phyloP scores from a whole-genome alignment of 202 grass and related monocot genomes.

The Alloteropsis angusta region DNA sequence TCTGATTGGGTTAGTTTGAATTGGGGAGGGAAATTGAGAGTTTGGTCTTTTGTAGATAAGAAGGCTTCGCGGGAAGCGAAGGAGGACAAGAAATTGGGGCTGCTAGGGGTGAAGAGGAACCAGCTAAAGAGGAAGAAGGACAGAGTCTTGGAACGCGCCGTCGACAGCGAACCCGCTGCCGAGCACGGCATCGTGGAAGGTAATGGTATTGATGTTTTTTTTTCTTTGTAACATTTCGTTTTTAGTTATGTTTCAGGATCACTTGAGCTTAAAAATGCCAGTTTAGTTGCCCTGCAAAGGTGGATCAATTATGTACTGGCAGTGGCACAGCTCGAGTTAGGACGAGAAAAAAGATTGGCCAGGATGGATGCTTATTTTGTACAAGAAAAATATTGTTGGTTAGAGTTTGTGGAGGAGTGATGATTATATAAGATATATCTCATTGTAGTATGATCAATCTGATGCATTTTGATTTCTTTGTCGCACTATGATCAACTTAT shows the following conservation, averaged over 20 bases:
- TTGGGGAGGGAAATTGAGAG: not conserved
- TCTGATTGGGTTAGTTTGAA: not conserved
- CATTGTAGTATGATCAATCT: not conserved
- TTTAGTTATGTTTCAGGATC: not conserved
- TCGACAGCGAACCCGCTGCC: not conserved
- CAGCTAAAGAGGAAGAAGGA: constrained; percentile 61
- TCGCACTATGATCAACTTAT: not conserved
- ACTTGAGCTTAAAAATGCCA: not conserved
- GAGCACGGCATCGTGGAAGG: constrained; percentile 12
- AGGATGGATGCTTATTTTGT: not conserved
- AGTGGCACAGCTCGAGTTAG: not conserved
- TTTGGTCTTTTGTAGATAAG: constrained; percentile 39
- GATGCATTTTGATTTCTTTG: not conserved
- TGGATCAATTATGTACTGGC: not conserved
- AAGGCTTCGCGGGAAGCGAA: constrained; percentile 33
- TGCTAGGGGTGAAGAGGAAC: constrained; percentile 56
- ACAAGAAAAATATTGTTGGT: not conserved
- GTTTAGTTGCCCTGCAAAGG: not conserved
- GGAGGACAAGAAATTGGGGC: constrained; percentile 23
- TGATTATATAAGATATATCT: not conserved
- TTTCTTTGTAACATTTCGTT: not conserved
- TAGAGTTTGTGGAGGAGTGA: not conserved
- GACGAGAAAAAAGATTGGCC: not conserved
- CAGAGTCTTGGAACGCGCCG: constrained; percentile 6
- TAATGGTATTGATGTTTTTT: not conserved